Evolutionary conservation across 108 stramenopile species (phyloP).

Genomic region (Thalassiosira profunda): DNA sequence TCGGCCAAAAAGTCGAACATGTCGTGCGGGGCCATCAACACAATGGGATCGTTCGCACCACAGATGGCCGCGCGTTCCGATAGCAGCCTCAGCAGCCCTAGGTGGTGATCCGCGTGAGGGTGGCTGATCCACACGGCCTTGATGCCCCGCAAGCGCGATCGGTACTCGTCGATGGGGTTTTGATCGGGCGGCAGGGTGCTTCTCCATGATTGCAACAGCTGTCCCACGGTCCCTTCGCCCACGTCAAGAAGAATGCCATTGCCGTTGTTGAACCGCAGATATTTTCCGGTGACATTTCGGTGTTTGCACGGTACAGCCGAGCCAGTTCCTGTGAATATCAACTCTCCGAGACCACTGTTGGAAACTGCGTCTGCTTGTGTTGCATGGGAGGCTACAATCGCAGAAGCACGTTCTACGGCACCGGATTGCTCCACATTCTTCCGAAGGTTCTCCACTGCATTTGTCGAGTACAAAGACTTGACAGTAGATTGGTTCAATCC

Average conservation of each 20-base stretch:
- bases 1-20: constrained; percentile 82
- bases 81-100: constrained; percentile 91
- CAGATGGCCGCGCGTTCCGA: constrained; percentile 57
- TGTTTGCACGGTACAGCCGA: constrained; percentile 98
- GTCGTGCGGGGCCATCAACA: constrained; percentile 88
- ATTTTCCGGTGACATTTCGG: constrained; percentile 95
- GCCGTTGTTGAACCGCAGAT: constrained; percentile 62
- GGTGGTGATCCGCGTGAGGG: constrained; percentile 98
- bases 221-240: constrained; percentile 96
- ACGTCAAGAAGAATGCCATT: constrained; percentile 89
- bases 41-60: constrained; percentile 54
- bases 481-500: constrained; percentile 34
- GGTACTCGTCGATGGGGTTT: constrained; percentile 35
- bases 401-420: constrained; percentile 20
- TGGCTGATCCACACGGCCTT: constrained; percentile 97
- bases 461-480: constrained; percentile 22
- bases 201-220: constrained; percentile 81
- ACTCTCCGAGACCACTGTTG: constrained; percentile 37
- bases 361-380: background rate
- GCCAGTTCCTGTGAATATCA: constrained; percentile 97
- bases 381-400: background rate
- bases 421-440: constrained; percentile 26
- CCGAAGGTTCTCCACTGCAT: constrained; percentile 14
- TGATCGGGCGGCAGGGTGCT: constrained; percentile 11
- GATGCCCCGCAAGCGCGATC: constrained; percentile 53